Conservation (phyloP, 2,329 filamentous ascomycete genomes). For the Calonectria honghensis region DNA sequence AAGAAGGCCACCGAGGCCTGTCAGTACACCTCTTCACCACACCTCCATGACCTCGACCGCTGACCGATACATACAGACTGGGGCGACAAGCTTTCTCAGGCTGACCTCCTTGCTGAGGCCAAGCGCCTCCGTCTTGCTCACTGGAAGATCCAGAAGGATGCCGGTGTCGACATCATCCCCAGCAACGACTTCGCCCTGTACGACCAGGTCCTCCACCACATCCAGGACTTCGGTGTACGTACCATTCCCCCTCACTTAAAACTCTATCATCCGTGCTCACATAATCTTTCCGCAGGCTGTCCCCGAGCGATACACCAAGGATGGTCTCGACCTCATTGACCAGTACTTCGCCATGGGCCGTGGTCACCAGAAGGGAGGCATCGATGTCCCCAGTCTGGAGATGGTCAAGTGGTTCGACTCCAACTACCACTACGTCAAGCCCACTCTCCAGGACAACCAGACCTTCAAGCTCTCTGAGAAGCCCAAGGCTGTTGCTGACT, state of each 20-base stretch:
- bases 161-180: slow-evolving; percentile 97
- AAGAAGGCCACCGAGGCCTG: slow-evolving; percentile 99
- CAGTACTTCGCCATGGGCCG: slow-evolving; percentile 99
- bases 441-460: slow-evolving; percentile 97
- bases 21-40: slow-evolving; percentile 61
- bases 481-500: slow-evolving; percentile 96
- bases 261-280: slow-evolving; percentile 41
- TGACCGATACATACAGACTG: slow-evolving; percentile 73
- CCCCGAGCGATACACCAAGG: slow-evolving; percentile 94
- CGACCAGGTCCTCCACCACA: slow-evolving; percentile 98
- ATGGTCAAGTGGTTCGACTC: slow-evolving; percentile 99
- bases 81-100: slow-evolving; percentile 94
- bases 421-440: slow-evolving; percentile 99
- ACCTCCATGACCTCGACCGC: slow-evolving; percentile 59
- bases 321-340: slow-evolving; percentile 91
- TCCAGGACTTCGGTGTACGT: slow-evolving; percentile 96
- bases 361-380: slow-evolving; percentile 95
- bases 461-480: slow-evolving; percentile 90
- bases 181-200: slow-evolving; percentile 99
- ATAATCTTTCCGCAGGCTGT: slow-evolving; percentile 76
- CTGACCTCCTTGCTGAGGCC: slow-evolving; percentile 93
- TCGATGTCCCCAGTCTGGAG: slow-evolving; percentile 95
- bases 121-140: slow-evolving; percentile 97
- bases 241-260: slow-evolving; percentile 1
- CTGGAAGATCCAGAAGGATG: slow-evolving; percentile 99